These are phyloP conservation scores for Cordyceps pruinosa DNA, from an alignment of 2,329 filamentous ascomycete genomes.

Conservation along the genomic window DNA sequence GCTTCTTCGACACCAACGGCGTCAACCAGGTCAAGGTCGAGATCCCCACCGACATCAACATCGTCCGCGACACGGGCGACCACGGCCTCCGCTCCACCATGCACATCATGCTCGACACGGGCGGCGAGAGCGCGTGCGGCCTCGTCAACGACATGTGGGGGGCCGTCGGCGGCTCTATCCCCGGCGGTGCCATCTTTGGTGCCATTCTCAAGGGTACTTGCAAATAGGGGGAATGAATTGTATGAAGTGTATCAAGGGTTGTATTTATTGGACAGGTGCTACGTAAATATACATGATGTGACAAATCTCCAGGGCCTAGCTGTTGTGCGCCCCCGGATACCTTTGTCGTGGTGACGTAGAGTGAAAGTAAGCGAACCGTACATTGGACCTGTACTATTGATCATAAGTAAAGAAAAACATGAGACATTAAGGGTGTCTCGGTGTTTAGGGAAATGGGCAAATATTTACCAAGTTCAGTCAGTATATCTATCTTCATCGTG, in stretches of 20 bases:
- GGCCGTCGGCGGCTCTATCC: background rate
- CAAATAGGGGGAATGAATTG: background rate
- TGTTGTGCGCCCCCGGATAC: too few species aligned
- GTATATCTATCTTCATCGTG: too few species aligned
- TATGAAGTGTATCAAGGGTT: background rate
- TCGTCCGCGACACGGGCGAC: slow-evolving; percentile 10
- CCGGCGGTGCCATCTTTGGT: slow-evolving; percentile 9
- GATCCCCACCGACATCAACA: slow-evolving; percentile 12
- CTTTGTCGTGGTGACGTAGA: background rate
- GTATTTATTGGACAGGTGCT: background rate
- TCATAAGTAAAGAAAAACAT: background rate
- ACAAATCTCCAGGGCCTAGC: too few species aligned
- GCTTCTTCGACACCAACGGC: background rate
- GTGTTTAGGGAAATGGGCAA: too few species aligned
- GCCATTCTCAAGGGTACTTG: slow-evolving; percentile 10
- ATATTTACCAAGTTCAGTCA: too few species aligned
- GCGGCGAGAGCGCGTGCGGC: slow-evolving; percentile 8
- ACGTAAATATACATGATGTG: background rate
- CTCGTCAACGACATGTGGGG: slow-evolving; percentile 6
- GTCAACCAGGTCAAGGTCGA: slow-evolving; percentile 8
- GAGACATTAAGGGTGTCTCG: too few species aligned
- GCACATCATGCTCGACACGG: slow-evolving; percentile 11
- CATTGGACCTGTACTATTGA: too few species aligned
- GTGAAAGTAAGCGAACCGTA: too few species aligned
- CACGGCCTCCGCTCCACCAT: slow-evolving; percentile 12